A percentile compares a stretch with the other conserved stretches of the same genome.
These are phyloP conservation scores for Coemansia sp. DNA, from an alignment of 192 early-diverging fungal genomes.

Conservation along the genomic window DNA sequence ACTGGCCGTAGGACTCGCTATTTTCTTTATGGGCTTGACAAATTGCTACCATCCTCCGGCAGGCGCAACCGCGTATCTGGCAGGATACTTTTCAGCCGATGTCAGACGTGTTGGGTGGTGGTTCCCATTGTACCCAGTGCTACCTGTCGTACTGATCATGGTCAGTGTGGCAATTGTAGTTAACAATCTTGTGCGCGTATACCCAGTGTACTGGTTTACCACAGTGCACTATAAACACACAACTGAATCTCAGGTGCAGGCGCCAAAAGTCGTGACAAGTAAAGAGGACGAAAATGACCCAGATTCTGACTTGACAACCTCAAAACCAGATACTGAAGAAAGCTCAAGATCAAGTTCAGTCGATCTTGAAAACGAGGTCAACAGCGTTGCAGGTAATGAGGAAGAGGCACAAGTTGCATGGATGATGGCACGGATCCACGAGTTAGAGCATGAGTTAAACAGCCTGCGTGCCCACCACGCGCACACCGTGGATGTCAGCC, in stretches of 20 bases:
- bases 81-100: slow-evolving; percentile 20
- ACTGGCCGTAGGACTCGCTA: slow-evolving; percentile 39
- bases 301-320: too few species aligned
- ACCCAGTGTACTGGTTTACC: slow-evolving; percentile 48
- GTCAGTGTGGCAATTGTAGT: slow-evolving; percentile 26
- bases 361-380: slow-evolving; percentile 14
- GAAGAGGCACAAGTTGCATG: slow-evolving; percentile 21
- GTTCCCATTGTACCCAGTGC: slow-evolving; percentile 46
- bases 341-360: neutral
- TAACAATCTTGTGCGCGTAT: slow-evolving; percentile 43
- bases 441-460: slow-evolving; percentile 28
- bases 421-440: slow-evolving; percentile 28
- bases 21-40: slow-evolving; percentile 42
- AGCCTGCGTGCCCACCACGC: slow-evolving; percentile 7
- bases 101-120: slow-evolving; percentile 41
- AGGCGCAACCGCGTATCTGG: slow-evolving; percentile 44
- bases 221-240: slow-evolving; percentile 13
- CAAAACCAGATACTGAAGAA: neutral
- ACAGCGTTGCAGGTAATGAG: slow-evolving; percentile 25
- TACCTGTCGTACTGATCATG: slow-evolving; percentile 37
- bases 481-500: neutral
- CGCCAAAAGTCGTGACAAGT: slow-evolving; percentile 1
- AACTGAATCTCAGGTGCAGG: neutral
- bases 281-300: neutral
- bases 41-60: slow-evolving; percentile 51